Evolutionary conservation across 495 filamentous ascomycete genomes (phyloP).

Genomic region (Hyaloscypha bicolor): DNA sequence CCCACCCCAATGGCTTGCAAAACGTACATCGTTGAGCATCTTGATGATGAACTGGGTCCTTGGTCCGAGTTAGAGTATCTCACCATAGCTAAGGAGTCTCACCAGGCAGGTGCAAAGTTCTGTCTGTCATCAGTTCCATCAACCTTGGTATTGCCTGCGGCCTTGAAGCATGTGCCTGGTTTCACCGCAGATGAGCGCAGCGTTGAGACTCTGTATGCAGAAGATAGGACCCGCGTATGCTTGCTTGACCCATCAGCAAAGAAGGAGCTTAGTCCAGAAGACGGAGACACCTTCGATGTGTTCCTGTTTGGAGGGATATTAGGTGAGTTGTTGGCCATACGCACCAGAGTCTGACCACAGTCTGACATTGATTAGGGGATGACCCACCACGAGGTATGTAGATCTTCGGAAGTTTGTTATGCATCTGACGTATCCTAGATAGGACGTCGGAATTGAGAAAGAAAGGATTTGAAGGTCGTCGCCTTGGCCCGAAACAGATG

Average conservation of each 20-base stretch:
- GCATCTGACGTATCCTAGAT: conserved; percentile 53
- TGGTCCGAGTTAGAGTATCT: conserved; percentile 94
- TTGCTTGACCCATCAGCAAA: conserved; percentile 84
- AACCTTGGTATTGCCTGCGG: conserved; percentile 65
- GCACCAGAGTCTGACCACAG: neutral
- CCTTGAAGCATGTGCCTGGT: conserved; percentile 58
- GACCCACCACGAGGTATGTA: conserved; percentile 87
- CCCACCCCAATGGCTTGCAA: conserved; percentile 39
- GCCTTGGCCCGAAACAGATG: conserved; percentile 94
- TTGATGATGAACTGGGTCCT: conserved; percentile 88
- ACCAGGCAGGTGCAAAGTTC: conserved; percentile 67
- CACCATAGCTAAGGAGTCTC: conserved; percentile 79
- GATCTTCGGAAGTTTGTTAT: neutral
- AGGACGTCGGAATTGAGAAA: conserved; percentile 89
- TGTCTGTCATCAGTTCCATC: conserved; percentile 81
- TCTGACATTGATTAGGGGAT: conserved; percentile 62
- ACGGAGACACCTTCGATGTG: conserved; percentile 80
- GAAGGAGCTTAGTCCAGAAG: conserved; percentile 78
- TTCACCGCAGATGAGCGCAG: conserved; percentile 69
- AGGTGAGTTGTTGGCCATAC: conserved; percentile 54
- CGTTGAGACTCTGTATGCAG: conserved; percentile 76
- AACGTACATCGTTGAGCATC: conserved; percentile 88
- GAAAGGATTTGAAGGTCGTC: conserved; percentile 86
- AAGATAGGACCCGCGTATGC: conserved; percentile 71
- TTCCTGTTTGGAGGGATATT: conserved; percentile 97